Evolutionary conservation across 1,284 basidiomycete genomes (phyloP).

Genomic region (Sanghuangporus sanghuang): DNA sequence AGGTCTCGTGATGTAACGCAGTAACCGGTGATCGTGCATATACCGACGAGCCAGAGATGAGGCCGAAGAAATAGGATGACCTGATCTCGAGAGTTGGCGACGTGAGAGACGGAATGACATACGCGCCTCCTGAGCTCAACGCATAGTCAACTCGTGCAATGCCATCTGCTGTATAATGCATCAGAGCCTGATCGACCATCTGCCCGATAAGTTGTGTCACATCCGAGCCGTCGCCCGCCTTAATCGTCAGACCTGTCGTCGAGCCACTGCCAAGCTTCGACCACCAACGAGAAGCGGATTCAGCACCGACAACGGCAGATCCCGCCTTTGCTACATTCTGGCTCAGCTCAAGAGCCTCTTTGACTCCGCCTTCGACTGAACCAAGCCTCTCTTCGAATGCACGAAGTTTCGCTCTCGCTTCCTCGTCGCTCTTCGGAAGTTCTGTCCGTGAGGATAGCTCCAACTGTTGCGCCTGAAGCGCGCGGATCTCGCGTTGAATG

Average conservation of each 20-base stretch:
- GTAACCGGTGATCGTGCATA: slow-evolving; percentile 79
- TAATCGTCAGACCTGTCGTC: slow-evolving; percentile 54
- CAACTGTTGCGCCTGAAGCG: slow-evolving; percentile 39
- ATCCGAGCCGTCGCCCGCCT: slow-evolving; percentile 71
- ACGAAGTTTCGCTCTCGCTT: slow-evolving; percentile 48
- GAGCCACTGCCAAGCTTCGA: slow-evolving; percentile 37
- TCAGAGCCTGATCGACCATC: slow-evolving; percentile 70
- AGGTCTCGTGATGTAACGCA: slow-evolving; percentile 77
- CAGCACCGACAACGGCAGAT: slow-evolving; percentile 29
- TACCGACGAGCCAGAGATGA: slow-evolving; percentile 57
- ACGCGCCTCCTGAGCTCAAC: slow-evolving; percentile 75
- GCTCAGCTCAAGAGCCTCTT: slow-evolving; percentile 63
- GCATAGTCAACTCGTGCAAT: slow-evolving; percentile 84
- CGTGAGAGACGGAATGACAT: slow-evolving; percentile 78
- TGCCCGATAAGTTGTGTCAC: slow-evolving; percentile 64
- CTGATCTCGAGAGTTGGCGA: slow-evolving; percentile 69
- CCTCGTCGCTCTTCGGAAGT: slow-evolving; percentile 38
- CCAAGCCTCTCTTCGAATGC: slow-evolving; percentile 59
- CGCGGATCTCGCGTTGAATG: slow-evolving; percentile 53
- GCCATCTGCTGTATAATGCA: slow-evolving; percentile 62
- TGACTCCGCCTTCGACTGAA: slow-evolving; percentile 61
- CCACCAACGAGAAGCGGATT: slow-evolving; percentile 43
- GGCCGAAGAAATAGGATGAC: slow-evolving; percentile 44
- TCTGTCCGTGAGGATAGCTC: slow-evolving; percentile 32
- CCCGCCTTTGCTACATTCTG: slow-evolving; percentile 42